phyloP scores from a whole-genome alignment of 352 stramenopile species.

The Phytopythium cucurbitacearum region DNA sequence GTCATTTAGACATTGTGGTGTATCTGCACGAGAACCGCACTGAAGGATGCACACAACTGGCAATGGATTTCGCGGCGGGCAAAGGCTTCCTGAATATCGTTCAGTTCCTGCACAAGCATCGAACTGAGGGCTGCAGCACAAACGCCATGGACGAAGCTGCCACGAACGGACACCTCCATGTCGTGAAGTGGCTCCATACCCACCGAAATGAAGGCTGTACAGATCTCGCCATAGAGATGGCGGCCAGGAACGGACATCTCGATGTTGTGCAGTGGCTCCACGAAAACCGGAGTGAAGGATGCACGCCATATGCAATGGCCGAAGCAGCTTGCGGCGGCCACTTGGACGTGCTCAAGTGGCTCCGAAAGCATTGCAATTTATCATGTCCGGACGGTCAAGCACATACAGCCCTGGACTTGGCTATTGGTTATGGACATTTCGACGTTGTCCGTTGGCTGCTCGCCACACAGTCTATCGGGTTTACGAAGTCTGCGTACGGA shows the following conservation, averaged over 20 bases:
- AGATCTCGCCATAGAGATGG: constrained; percentile 2
- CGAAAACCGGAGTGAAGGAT: constrained; percentile 7
- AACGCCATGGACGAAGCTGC: constrained; percentile 8
- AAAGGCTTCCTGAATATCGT: constrained; percentile 16
- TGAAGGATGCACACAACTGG: constrained; percentile 11
- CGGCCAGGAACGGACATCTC: background rate
- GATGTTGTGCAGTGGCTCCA: constrained; percentile 4
- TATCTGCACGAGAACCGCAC: constrained; percentile 18
- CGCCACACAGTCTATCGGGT: background rate
- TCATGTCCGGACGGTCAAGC: constrained; percentile 10
- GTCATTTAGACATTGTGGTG: constrained; percentile 14
- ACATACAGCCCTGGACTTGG: constrained; percentile 2
- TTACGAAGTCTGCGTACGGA: background rate
- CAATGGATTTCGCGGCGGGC: constrained; percentile 3
- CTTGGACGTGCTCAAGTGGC: constrained; percentile 15
- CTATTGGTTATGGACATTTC: constrained; percentile 3
- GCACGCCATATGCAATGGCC: constrained; percentile 1
- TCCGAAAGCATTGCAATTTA: constrained; percentile 15
- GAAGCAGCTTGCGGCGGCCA: constrained; percentile 16
- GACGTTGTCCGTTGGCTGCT: constrained; percentile 1
- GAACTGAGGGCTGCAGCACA: constrained; percentile 12
- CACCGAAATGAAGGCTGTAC: constrained; percentile 6
- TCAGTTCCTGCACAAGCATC: constrained; percentile 15
- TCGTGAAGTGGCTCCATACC: constrained; percentile 9
- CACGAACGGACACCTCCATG: constrained; percentile 2